Evolutionary conservation across 257 asterid species (phyloP), one percentile per base, ranked within the genome.

Genomic region (Vinca minor): DNA sequence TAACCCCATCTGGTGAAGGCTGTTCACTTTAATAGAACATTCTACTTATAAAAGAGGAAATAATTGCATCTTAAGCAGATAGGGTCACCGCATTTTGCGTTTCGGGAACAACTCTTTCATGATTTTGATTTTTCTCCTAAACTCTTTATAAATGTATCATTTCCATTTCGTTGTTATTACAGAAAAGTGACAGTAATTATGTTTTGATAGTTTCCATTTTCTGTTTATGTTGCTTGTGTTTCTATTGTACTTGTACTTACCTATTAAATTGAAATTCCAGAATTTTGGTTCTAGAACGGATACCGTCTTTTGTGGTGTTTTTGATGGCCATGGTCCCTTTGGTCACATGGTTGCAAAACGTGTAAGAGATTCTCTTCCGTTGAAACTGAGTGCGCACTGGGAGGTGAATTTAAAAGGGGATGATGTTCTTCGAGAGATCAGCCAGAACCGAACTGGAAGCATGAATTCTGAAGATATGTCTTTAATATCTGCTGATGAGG

Each of bases 341-440:
- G 96, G 98, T 65, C 98, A 91, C 75, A 52, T 88, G 92, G 98
- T 91, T 56, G 98, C 98, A 23, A 91, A 73, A 75, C 79, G 86
- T 67, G 98, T 91, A 52, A 71, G 96, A 77, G 98, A 91, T 76
- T 79, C 85, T 63, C 95, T 91, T 71, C 98, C 96, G n/a, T 74
- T 80, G 78, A 88, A 82, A 65, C 82, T 91, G 71, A 83, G 91
- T 71, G 77, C 95, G 34, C 86, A 83, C 36, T 86, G 92, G 98
- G 95, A 88, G 76, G 84, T 83, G 69, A 85, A 71, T 74, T 62
- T 74, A 39, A 85, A 83, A 76, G 71, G 83, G 28, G 85, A 84
- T 13, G 92, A 81, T 63, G 95, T 84, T 70, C 82, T 84, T 35
- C 71, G 68, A 69, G 96, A 80, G 72, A 80, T 77, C 75, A 83